Percentiles rank a stretch among this genome's conserved stretches.
These are phyloP conservation scores for Cryptococcus deneoformans DNA, from an alignment of 1,284 basidiomycete genomes.

Conservation along the genomic window DNA sequence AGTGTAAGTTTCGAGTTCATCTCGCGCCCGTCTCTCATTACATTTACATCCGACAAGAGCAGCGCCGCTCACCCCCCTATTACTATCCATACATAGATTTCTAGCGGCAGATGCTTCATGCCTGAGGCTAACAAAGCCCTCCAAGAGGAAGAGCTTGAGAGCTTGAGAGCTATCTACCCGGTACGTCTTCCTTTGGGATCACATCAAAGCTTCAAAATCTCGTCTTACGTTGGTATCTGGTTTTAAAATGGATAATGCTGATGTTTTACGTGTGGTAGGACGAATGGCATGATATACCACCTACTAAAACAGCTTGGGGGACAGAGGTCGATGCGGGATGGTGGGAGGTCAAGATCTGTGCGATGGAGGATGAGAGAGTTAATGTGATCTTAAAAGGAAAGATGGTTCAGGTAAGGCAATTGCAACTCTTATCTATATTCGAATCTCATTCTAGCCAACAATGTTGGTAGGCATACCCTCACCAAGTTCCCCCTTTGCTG, in stretches of 20 bases:
- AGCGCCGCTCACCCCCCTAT: too few species aligned
- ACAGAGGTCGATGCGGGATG: slow-evolving; percentile 40
- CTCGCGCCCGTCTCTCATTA: too few species aligned
- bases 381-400: slow-evolving; percentile 38
- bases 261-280: slow-evolving; percentile 17
- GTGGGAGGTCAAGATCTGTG: slow-evolving; percentile 41
- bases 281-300: slow-evolving; percentile 46
- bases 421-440: neutral
- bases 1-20: too few species aligned
- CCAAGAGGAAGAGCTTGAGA: slow-evolving; percentile 46
- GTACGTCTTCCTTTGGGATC: slow-evolving; percentile 10
- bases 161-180: slow-evolving; percentile 43
- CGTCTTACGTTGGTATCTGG: neutral
- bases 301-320: slow-evolving; percentile 47
- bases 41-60: too few species aligned
- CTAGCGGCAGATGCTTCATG: slow-evolving; percentile 29
- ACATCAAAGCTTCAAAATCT: neutral
- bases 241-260: neutral
- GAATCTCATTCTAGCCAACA: neutral
- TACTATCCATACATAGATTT: neutral
- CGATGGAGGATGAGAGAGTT: slow-evolving; percentile 37
- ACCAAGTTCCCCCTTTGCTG: slow-evolving; percentile 33
- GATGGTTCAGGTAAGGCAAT: slow-evolving; percentile 37
- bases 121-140: slow-evolving; percentile 37
- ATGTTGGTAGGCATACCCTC: slow-evolving; percentile 36